Percentiles rank a stretch among this genome's conserved stretches.
Evolutionary conservation across 164 flowering plant species (phyloP).

Genomic region (Chimonanthus praecox): DNA sequence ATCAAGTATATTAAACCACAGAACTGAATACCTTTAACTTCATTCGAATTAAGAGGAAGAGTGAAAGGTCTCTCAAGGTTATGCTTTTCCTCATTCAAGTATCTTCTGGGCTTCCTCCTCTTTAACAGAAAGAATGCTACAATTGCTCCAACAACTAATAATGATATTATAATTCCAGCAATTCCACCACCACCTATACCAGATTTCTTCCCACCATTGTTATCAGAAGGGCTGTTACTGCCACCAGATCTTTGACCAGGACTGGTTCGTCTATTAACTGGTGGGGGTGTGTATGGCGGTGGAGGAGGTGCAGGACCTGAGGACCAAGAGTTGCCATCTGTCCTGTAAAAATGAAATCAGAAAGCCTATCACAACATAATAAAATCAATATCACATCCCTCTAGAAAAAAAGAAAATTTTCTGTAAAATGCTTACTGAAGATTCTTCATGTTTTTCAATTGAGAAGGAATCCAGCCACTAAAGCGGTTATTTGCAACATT

Average conservation of each 20-base stretch:
- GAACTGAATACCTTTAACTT: slow-evolving; percentile 48
- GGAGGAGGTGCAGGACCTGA: slow-evolving; percentile 91
- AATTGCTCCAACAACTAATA: slow-evolving; percentile 71
- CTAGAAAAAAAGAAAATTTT: not conserved
- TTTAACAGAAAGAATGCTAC: slow-evolving; percentile 68
- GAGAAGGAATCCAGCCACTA: slow-evolving; percentile 78
- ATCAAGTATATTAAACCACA: not conserved
- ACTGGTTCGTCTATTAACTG: slow-evolving; percentile 23
- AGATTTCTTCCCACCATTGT: slow-evolving; percentile 49
- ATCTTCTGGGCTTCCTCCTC: slow-evolving; percentile 55
- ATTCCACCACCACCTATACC: slow-evolving; percentile 76
- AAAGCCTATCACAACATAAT: too few relatives aligned
- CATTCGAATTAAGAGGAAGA: slow-evolving; percentile 48
- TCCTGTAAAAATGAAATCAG: slow-evolving; percentile 36
- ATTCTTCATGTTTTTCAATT: slow-evolving; percentile 51
- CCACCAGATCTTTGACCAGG: slow-evolving; percentile 37
- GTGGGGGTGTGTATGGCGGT: slow-evolving; percentile 82
- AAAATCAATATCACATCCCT: too few relatives aligned
- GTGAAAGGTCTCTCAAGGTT: slow-evolving; percentile 57
- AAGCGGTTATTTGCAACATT: slow-evolving; percentile 76
- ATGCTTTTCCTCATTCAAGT: slow-evolving; percentile 61
- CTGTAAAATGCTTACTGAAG: slow-evolving; percentile 49
- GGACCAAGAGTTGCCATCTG: slow-evolving; percentile 56
- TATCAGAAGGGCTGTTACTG: slow-evolving; percentile 27
- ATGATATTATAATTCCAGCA: slow-evolving; percentile 78